Percentiles rank a stretch among this genome's conserved stretches.
Conservation (phyloP, 2,329 filamentous ascomycete genomes). For the Phialemoniopsis sp. region DNA sequence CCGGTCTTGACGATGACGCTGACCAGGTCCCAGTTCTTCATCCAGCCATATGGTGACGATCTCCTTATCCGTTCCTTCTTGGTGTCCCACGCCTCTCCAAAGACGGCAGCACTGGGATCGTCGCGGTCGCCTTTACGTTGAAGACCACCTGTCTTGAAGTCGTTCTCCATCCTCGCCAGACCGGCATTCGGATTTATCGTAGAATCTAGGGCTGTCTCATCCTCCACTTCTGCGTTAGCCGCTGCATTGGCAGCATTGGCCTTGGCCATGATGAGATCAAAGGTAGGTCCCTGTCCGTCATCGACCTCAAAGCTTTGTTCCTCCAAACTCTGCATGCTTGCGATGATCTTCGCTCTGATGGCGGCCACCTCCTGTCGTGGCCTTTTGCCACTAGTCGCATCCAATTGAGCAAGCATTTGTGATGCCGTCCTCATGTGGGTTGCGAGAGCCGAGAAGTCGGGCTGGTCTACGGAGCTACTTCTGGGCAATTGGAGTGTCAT, state of each 20-base stretch:
- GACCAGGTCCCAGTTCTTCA: constrained; percentile 85
- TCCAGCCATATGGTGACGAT: constrained; percentile 81
- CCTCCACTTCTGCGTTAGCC: constrained; percentile 41
- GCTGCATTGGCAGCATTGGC: constrained; percentile 50
- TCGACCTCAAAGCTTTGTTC: constrained; percentile 80
- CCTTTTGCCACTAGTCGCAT: constrained; percentile 74
- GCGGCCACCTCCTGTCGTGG: constrained; percentile 77
- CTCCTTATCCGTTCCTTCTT: constrained; percentile 82
- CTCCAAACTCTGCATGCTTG: constrained; percentile 83
- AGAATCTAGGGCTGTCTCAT: constrained; percentile 34
- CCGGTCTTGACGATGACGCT: constrained; percentile 88
- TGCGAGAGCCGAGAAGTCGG: constrained; percentile 76
- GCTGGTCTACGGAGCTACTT: constrained; percentile 59
- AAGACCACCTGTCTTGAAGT: constrained; percentile 80
- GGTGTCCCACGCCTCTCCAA: constrained; percentile 80
- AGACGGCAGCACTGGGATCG: constrained; percentile 80
- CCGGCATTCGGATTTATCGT: constrained; percentile 67
- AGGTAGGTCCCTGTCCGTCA: constrained; percentile 68
- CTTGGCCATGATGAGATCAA: constrained; percentile 78
- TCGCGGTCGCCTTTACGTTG: constrained; percentile 78
- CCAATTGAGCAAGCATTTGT: constrained; percentile 81
- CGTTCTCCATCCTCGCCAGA: constrained; percentile 82
- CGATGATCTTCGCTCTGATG: constrained; percentile 82
- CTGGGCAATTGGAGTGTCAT: constrained; percentile 55
- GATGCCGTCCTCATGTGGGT: constrained; percentile 86